Evolutionary conservation across 768 basidiomycete species (phyloP), one percentile per base, ranked within the genome.

Genomic region (Naematelia encephala): DNA sequence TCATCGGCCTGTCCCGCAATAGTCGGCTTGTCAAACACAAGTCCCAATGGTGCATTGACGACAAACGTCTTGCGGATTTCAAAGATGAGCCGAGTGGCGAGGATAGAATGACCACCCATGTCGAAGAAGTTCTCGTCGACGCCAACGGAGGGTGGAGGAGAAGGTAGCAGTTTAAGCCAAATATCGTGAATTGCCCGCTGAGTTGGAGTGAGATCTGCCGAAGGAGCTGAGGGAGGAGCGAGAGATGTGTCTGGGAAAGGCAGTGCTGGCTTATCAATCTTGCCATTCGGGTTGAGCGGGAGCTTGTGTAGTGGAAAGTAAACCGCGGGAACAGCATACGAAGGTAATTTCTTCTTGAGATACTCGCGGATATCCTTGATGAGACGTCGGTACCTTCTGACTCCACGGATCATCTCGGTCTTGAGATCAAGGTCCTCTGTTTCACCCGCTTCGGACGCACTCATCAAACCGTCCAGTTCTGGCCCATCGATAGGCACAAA

Each of bases 251-350:
- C 96, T 5, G 96, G 96, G 86, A 98, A 99, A 11, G 96, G 96
- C 47, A 99, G 84, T 0, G 90, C 89, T 0, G 96, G 94, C 74
- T 98, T 99, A 81, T 99, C 96, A 75, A 99, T 87, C 80, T 99
- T 99, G 62, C 96, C 96, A 75, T 98, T 99, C 5, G 96, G 96
- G 70, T 97, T 99, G 51, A 99, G 84, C 19, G 96, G 96, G 89
- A 99, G 94, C 56, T 91, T 87, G 51, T 83, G 84, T 25, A 99
- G 83, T 0, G 96, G 96, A 27, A 99, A 91, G 64, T 97, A 93
- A 22, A 98, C 94, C 90, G 73, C 85, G 4, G 96, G 96, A 42
- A 98, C 85, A 66, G 90, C 91, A 78, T 99, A 97, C 67, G 84
- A 88, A 0, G 96, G 94, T 25, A 99, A 79, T 77, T 98, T 99